Base-by-base conservation (phyloP, 176 grass and related monocot genomes). In the Guadua angustifolia region DNA sequence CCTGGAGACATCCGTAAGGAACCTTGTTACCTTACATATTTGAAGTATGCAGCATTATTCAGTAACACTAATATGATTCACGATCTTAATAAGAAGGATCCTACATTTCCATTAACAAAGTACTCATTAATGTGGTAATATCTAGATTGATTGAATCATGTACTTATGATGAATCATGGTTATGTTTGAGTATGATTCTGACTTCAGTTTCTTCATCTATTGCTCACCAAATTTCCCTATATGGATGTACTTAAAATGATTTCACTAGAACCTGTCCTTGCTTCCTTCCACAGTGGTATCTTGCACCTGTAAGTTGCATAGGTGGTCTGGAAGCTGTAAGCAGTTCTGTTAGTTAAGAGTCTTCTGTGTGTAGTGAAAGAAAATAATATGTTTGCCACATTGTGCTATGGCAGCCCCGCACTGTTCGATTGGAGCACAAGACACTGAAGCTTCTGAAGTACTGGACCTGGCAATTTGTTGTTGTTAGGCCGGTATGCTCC, bases 381-480 rank as follows among this genome's bases (percentile, higher is more conserved):
- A 73, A 86, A 12, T 60, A 74, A 80, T 74, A 65, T 6, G 40
- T 82, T 45, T 83, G 21, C 80, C 52, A 13, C 6, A 73, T 78
- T 78, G 36, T 77, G 47, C 16, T 57, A 69, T 84, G 78, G 69
- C 86, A 99, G 96, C 96, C 91, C 24, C 83, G 66, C 29, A 95
- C 79, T 57, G 62, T 99, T 59, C 89, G 93, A 40, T 82, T 95
- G 81, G 96, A 99, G 79, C 93, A 94, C 72, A 90, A 90, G n/a
- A 99, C 96, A 83, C 44, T 99, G 55, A 94, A 78, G 81, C 89
- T 93, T 80, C 86, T 99, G 65, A 99, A 99, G 73, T 99, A 99
- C 84, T 99, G 96, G 96, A 99, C 96, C 56, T 99, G 96, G 96
- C 96, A 99, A 86, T 99, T 99, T 93, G 96, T 99, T 69, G 59